phyloP scores from a whole-genome alignment of 2,329 filamentous ascomycete genomes.

The Ophiostoma quercus region DNA sequence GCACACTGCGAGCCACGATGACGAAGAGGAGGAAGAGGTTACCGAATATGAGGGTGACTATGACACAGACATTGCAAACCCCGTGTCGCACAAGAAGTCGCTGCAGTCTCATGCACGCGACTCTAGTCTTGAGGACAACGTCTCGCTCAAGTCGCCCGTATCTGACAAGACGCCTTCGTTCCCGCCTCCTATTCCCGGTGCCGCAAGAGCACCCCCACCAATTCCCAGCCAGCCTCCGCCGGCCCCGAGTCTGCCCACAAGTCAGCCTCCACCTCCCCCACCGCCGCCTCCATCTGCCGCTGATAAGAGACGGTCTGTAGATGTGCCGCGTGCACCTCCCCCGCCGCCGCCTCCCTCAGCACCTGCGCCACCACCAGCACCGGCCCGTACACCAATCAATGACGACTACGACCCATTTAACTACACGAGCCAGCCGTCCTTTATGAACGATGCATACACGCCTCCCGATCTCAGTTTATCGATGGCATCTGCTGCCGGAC shows the following conservation, averaged over 20 bases:
- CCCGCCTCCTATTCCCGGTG: constrained; percentile 55
- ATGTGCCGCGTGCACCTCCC: constrained; percentile 64
- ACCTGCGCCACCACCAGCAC: constrained; percentile 47
- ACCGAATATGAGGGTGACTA: constrained; percentile 98
- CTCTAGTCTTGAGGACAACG: constrained; percentile 67
- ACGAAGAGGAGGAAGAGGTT: constrained; percentile 70
- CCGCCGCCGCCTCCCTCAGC: constrained; percentile 63
- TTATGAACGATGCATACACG: constrained; percentile 46
- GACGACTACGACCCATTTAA: constrained; percentile 68
- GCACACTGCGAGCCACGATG: constrained; percentile 43
- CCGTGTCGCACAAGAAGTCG: constrained; percentile 88
- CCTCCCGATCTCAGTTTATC: constrained; percentile 37
- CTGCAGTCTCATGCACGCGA: constrained; percentile 76
- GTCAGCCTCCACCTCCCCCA: constrained; percentile 46
- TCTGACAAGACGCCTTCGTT: constrained; percentile 41
- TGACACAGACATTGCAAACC: constrained; percentile 93
- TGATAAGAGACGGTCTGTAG: constrained; percentile 58
- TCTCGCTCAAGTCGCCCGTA: constrained; percentile 53
- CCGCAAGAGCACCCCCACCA: constrained; percentile 60
- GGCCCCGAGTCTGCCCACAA: constrained; percentile 30
- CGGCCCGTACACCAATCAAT: constrained; percentile 41
- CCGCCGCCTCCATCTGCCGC: constrained; percentile 39
- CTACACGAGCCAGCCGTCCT: constrained; percentile 40
- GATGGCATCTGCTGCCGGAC: constrained; percentile 26
- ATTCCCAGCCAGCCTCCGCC: constrained; percentile 49